phyloP scores from a whole-genome alignment of 768 basidiomycete genomes.

The Pleurotus eryngii region DNA sequence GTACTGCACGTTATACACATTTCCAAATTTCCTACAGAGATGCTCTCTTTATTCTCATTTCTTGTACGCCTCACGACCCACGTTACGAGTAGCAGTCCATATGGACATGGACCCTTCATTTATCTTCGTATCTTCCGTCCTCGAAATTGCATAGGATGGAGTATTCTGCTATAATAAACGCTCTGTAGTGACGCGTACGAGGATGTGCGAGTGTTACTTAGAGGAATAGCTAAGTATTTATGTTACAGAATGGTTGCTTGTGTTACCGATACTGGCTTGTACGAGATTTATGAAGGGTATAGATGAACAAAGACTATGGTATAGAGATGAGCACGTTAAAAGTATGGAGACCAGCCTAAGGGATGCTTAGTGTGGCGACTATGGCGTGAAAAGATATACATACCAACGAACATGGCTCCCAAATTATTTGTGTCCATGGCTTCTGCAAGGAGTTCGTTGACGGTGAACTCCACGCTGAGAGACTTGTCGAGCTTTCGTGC shows the following conservation, averaged over 20 bases:
- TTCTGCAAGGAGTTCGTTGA: conserved; percentile 88
- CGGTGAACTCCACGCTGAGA: conserved; percentile 88
- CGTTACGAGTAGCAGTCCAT: neutral
- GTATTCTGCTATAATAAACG: conserved; percentile 5
- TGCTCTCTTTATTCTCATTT: neutral
- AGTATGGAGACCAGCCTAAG: conserved; percentile 31
- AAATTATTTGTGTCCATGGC: conserved; percentile 79
- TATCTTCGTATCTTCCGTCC: neutral
- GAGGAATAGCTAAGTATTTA: neutral
- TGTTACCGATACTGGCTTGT: neutral
- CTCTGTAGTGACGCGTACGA: neutral
- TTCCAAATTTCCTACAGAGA: neutral
- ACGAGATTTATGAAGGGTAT: neutral
- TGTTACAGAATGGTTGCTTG: neutral
- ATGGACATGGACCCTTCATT: conserved; percentile 1
- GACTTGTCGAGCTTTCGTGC: conserved; percentile 78
- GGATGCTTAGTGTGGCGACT: neutral
- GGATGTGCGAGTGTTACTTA: neutral
- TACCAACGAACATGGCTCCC: conserved; percentile 75
- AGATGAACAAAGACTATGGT: neutral
- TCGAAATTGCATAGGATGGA: neutral
- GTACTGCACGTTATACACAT: conserved; percentile 1
- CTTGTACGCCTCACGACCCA: neutral
- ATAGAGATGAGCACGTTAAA: conserved; percentile 6
- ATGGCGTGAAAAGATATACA: conserved; percentile 17